phyloP scores from a whole-genome alignment of 352 stramenopile species.

The Globisporangium heterothallicum region DNA sequence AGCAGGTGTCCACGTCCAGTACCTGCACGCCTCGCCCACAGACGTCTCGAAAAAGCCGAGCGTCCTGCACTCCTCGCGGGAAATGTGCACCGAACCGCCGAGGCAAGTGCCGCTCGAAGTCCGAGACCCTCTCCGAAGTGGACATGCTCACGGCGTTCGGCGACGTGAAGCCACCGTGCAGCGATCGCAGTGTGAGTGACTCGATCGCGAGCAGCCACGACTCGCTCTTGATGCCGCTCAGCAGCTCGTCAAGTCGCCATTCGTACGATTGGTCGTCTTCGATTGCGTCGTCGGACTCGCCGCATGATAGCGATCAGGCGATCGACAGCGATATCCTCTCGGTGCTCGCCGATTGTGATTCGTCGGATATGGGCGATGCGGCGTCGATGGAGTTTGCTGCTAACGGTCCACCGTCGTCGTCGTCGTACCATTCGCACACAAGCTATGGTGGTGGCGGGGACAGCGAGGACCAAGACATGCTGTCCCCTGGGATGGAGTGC shows the following conservation, averaged over 20 bases:
- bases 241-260: constrained; percentile 3
- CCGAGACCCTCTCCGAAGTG: constrained; percentile 44
- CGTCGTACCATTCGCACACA: constrained; percentile 24
- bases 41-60: constrained; percentile 28
- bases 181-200: constrained; percentile 34
- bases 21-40: constrained; percentile 6
- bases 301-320: constrained; percentile 49
- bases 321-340: constrained; percentile 79
- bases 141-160: constrained; percentile 19
- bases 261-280: constrained; percentile 34
- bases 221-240: constrained; percentile 20
- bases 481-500: constrained; percentile 31
- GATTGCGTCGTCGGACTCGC: constrained; percentile 18
- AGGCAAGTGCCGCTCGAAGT: constrained; percentile 54
- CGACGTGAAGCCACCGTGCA: constrained; percentile 22
- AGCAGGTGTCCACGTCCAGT: constrained; percentile 6
- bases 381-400: constrained; percentile 14
- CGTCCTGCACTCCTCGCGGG: constrained; percentile 26
- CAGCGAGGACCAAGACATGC: constrained; percentile 33
- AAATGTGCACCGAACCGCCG: constrained; percentile 20
- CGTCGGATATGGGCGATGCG: constrained; percentile 26
- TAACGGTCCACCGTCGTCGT: neutral
- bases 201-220: constrained; percentile 16
- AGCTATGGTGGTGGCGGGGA: constrained; percentile 17
- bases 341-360: constrained; percentile 50